Conservation (phyloP, 768 basidiomycete species). For the Boletellus emodensis region DNA sequence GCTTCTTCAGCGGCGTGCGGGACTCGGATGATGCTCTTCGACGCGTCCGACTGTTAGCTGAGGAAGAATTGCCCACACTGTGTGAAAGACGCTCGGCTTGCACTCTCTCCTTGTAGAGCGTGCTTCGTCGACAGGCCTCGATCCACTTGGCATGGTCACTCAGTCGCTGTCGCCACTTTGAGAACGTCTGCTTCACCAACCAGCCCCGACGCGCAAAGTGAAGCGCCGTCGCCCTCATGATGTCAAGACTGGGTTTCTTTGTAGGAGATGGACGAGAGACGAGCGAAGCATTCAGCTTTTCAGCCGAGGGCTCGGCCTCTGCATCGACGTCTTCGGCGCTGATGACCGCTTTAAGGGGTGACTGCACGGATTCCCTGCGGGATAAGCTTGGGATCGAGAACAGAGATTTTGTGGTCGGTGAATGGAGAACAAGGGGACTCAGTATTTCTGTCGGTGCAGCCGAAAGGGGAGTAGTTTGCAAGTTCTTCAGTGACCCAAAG, state of each 20-base stretch:
- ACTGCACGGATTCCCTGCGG: constrained; percentile 24
- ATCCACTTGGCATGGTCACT: constrained; percentile 50
- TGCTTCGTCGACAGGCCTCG: constrained; percentile 58
- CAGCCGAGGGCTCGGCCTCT: neutral
- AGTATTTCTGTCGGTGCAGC: constrained; percentile 26
- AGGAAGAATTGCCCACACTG: constrained; percentile 11
- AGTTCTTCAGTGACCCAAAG: constrained; percentile 18
- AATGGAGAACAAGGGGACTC: constrained; percentile 29
- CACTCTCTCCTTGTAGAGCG: constrained; percentile 56
- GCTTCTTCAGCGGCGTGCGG: constrained; percentile 21
- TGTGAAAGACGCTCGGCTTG: constrained; percentile 31
- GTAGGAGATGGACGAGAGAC: neutral
- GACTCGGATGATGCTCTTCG: constrained; percentile 22
- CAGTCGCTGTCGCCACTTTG: constrained; percentile 44
- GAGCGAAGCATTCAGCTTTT: constrained; percentile 7
- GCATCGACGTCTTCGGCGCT: constrained; percentile 11
- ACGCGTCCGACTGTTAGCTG: constrained; percentile 20
- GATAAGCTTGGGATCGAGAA: constrained; percentile 13
- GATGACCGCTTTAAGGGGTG: constrained; percentile 21
- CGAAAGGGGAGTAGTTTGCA: constrained; percentile 25
- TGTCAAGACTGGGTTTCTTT: constrained; percentile 17
- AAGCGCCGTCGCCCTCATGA: constrained; percentile 39
- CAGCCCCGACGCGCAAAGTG: constrained; percentile 39
- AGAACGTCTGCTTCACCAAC: constrained; percentile 41
- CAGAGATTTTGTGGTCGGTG: constrained; percentile 19